Percentiles rank a stretch among this genome's conserved stretches.
Evolutionary conservation across 108 stramenopile species (phyloP).

Genomic region (Fragilariopsis cylindrus): DNA sequence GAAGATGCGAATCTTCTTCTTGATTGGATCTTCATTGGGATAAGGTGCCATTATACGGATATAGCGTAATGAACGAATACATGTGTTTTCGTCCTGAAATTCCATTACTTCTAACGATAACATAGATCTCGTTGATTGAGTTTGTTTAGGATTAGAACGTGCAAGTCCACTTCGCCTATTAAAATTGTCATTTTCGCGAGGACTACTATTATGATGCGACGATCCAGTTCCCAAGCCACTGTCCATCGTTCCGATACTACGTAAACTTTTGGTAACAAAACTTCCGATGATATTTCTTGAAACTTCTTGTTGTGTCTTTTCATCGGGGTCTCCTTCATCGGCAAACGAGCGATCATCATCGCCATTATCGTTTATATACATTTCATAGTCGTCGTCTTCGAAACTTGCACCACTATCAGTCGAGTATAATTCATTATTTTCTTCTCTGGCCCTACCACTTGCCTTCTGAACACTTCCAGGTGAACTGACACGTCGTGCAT

Average conservation of each 20-base stretch:
- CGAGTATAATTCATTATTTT: no score
- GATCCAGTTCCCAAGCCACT: neutral
- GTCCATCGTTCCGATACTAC: neutral
- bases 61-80: conserved; percentile 22
- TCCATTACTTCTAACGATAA: conserved; percentile 14
- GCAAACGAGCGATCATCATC: conserved; percentile 6
- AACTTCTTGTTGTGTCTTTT: neutral
- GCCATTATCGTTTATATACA: neutral
- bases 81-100: conserved; percentile 23
- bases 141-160: no score
- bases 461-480: no score
- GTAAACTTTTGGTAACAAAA: conserved; percentile 1
- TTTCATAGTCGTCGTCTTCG: conserved; percentile 1
- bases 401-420: neutral
- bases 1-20: conserved; percentile 28
- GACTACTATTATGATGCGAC: neutral
- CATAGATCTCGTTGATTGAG: conserved; percentile 17
- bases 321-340: neutral
- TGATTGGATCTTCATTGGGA: conserved; percentile 36
- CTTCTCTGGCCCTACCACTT: no score
- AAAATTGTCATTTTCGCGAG: neutral
- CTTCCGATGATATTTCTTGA: neutral
- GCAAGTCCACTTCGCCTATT: no score
- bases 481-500: neutral
- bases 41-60: conserved; percentile 31